Evolutionary conservation across 2,329 filamentous ascomycete species (phyloP), one percentile per base, ranked within the genome.

Genomic region (Botryosphaeria dothidea): DNA sequence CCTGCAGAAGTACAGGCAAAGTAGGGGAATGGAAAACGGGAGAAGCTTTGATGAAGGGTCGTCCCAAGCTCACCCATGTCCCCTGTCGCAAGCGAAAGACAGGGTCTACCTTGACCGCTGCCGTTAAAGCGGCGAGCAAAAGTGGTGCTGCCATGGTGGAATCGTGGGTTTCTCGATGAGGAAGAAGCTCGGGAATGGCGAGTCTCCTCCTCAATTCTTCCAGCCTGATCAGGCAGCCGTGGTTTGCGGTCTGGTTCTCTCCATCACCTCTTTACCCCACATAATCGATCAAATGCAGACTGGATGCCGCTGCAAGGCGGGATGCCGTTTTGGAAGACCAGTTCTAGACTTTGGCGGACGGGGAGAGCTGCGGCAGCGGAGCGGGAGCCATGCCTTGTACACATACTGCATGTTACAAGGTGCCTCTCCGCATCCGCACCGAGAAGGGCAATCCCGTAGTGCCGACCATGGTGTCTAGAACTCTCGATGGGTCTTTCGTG

Each of bases 31-130:
- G 54, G 54, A 41, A 36, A 23, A 38, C 34, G 51, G 54, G 23
- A 58, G 54, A 58, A 58, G 54, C 54, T 45, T 45, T 58, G 54
- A 58, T 41, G 38, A 58, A 58, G 36, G 23, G 54, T 27, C 36
- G 54, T 27, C 36, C 54, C 23, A n/a, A 45, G 54, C 54, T 34
- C 19, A 17, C 51, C 51, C 51, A 25, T 25, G 52, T 38, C 36
- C 52, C 34, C 21, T 29, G 31, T 41, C 52, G 52, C 38, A 41
- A 41, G 34, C 36, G 23, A 31, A 9, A 8, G 43, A 27, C 54
- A 58, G 38, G 54, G 54, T 29, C 54, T 36, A 58, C 31, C 54
- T 36, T 58, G 54, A 58, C 36, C 54, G 54, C 54, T 15, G 34
- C 52, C 38, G 54, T 58, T 58, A 58, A 58, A 58, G 54, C 54